Conservation (phyloP, 2,329 filamentous ascomycete species). For the Hypoxylon sp. region DNA sequence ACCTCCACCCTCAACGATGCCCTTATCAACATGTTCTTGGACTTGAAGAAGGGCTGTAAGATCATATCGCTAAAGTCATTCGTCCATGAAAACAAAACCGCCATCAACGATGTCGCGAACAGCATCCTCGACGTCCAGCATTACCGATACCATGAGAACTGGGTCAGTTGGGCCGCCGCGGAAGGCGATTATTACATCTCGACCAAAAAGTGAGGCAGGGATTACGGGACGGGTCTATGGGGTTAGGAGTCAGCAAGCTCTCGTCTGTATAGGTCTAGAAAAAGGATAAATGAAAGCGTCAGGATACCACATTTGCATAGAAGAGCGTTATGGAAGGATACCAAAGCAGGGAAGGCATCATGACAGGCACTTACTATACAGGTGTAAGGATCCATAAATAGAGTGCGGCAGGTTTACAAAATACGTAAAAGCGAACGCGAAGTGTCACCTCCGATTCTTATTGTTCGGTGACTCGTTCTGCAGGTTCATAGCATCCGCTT, state of each 20-base stretch:
- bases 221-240: slow-evolving; percentile 13
- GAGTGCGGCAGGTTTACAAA: slow-evolving; percentile 44
- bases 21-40: slow-evolving; percentile 90
- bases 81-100: slow-evolving; percentile 83
- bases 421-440: slow-evolving; percentile 10
- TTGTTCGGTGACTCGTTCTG: slow-evolving; percentile 65
- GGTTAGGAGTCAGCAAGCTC: slow-evolving; percentile 35
- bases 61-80: slow-evolving; percentile 95
- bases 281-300: slow-evolving; percentile 32
- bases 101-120: slow-evolving; percentile 80
- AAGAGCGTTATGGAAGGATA: slow-evolving; percentile 41
- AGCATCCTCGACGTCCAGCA: slow-evolving; percentile 85
- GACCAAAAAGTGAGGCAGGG: slow-evolving; percentile 72
- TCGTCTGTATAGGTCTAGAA: slow-evolving; percentile 30
- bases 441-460: slow-evolving; percentile 48
- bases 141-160: slow-evolving; percentile 72
- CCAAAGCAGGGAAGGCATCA: slow-evolving; percentile 33
- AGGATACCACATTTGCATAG: slow-evolving; percentile 47
- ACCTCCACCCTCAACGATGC: slow-evolving; percentile 87
- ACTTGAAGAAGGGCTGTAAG: slow-evolving; percentile 90
- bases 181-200: slow-evolving; percentile 91
- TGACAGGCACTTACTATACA: slow-evolving; percentile 50
- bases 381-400: slow-evolving; percentile 45
- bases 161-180: slow-evolving; percentile 93
- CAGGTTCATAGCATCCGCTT: slow-evolving; percentile 89